Percentiles rank a stretch among this genome's conserved stretches.
Evolutionary conservation across 2,329 filamentous ascomycete species (phyloP).

Genomic region (Colletotrichum chrysophilum): DNA sequence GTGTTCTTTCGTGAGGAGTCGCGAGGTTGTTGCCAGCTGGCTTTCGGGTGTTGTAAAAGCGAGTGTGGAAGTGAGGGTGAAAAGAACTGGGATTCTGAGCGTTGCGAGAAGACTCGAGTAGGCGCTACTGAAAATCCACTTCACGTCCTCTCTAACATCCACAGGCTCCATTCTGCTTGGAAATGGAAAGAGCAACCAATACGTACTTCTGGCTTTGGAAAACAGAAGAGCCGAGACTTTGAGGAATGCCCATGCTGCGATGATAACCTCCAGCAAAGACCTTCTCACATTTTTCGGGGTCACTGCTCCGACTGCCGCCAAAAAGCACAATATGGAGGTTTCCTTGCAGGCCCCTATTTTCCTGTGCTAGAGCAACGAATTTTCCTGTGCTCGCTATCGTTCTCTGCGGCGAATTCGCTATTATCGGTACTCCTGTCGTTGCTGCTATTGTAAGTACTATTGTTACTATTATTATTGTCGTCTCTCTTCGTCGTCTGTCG

Average conservation of each 20-base stretch:
- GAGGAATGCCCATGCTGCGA: too few species aligned
- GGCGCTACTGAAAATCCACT: neutral
- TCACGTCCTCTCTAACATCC: accelerated
- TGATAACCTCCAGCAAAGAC: too few species aligned
- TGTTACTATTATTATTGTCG: accelerated
- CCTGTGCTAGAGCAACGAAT: too few species aligned
- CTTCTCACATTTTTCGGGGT: too few species aligned
- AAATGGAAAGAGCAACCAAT: neutral
- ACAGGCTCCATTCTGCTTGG: too few species aligned
- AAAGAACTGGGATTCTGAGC: neutral
- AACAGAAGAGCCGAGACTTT: accelerated
- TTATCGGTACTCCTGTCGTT: neutral
- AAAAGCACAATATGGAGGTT: neutral
- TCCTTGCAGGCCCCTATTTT: too few species aligned
- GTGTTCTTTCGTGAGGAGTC: accelerated
- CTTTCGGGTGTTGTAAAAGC: neutral
- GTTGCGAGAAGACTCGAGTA: neutral
- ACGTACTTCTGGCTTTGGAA: neutral
- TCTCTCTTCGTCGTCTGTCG: too few species aligned
- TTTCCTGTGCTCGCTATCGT: too few species aligned
- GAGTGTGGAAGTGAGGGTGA: neutral
- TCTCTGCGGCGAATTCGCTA: accelerated
- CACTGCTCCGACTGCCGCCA: too few species aligned
- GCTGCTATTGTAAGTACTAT: neutral
- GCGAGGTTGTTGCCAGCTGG: neutral